Percentiles rank a stretch among this genome's conserved stretches.
Conservation (phyloP, 495 filamentous ascomycete species). For the Penicillium maclennaniae region DNA sequence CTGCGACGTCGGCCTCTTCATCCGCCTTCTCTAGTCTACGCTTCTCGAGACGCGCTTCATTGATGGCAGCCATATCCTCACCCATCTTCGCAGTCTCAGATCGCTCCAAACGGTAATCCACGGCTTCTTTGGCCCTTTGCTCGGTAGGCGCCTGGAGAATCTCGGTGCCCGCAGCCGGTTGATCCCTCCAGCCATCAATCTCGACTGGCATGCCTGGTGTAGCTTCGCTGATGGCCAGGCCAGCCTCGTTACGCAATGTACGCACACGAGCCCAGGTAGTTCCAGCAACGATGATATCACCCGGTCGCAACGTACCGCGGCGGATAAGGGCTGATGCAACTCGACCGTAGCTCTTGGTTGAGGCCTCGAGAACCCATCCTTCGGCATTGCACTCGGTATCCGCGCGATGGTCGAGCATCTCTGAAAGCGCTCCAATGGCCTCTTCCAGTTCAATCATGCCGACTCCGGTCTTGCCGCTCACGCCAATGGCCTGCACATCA, state of each 20-base stretch:
- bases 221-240: constrained; percentile 65
- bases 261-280: constrained; percentile 79
- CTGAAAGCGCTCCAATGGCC: constrained; percentile 73
- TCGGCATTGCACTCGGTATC: constrained; percentile 74
- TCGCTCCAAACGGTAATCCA: constrained; percentile 66
- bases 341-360: constrained; percentile 79
- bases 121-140: constrained; percentile 73
- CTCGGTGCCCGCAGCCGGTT: constrained; percentile 83
- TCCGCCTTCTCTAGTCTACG: constrained; percentile 47
- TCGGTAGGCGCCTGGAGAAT: constrained; percentile 79
- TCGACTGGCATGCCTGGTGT: constrained; percentile 87
- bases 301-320: constrained; percentile 75
- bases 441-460: constrained; percentile 94
- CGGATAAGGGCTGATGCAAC: constrained; percentile 87
- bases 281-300: constrained; percentile 86
- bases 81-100: constrained; percentile 57
- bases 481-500: constrained; percentile 84
- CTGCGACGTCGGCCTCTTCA: constrained; percentile 21
- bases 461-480: constrained; percentile 89
- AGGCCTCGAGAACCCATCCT: constrained; percentile 93
- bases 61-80: constrained; percentile 72
- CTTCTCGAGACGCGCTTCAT: constrained; percentile 64
- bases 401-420: constrained; percentile 85
- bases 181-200: constrained; percentile 90
- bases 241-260: constrained; percentile 79